Base-by-base conservation (phyloP, 176 grass and related monocot species). In the Triticum dicoccoides region DNA sequence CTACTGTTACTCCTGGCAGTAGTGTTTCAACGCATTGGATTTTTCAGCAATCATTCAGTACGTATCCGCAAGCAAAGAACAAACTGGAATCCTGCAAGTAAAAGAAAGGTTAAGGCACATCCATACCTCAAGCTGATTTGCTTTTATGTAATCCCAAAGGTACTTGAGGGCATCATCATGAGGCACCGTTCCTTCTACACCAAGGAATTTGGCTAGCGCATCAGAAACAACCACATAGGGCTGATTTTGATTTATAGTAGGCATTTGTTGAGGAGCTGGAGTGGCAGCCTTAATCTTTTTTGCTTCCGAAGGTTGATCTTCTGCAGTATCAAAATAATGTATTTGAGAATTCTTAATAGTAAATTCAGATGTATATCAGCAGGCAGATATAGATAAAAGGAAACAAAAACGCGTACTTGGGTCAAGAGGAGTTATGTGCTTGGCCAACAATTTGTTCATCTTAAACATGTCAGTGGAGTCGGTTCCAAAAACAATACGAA, bases 391-490 rank as follows among this genome's bases (percentile, higher is more conserved):
- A 84, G 35, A 79, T 68, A 29, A 70, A 83, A 73, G 29, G 29
- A 83, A 68, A 59, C 11, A 75, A 49, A 83, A 84, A 63, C 1
- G 20, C 35, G 18, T 93, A 96, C 94, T 88, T 83, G 90, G 79
- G 79, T 92, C 94, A 88, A 99, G 92, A 2, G 94, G 87, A 33
- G 90, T 92, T 88, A 99, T 99, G 85, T 99, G 97, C 80, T 99
- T 99, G 64, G 97, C 90, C 87, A 99, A 91, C 61, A 99, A 92
- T 77, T 99, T 99, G 84, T 99, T 99, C 97, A 99, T 99, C 77
- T 99, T 99, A 91, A 99, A 99, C 97, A 99, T 99, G 91, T 99
- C 97, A 37, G 97, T 99, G 80, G 86, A 27, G 44, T 99, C 97
- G 49, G 94, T 99, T 89, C 75, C 97, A 94, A 99, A 99, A 76